Evolutionary conservation across 495 filamentous ascomycete genomes (phyloP).

Genomic region (Penicillium tannophilum): DNA sequence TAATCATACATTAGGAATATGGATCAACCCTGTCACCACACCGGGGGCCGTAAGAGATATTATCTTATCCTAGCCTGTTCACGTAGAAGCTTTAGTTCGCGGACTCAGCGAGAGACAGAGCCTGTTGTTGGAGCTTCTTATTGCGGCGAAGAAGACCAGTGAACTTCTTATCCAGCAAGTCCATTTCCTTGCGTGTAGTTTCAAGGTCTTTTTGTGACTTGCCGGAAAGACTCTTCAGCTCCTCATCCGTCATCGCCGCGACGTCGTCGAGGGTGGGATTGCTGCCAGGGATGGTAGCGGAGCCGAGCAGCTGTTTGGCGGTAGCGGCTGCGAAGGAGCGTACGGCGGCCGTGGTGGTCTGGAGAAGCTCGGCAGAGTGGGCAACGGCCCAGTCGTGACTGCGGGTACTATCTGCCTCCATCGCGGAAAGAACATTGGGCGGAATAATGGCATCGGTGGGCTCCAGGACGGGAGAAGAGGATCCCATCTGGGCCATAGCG

Average conservation of each 20-base stretch:
- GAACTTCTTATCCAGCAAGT: slow-evolving; percentile 49
- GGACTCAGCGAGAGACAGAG: slow-evolving; percentile 23
- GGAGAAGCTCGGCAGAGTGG: slow-evolving; percentile 46
- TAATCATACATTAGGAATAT: not conserved
- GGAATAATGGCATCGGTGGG: slow-evolving; percentile 30
- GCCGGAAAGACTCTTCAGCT: slow-evolving; percentile 39
- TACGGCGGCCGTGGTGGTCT: slow-evolving; percentile 46
- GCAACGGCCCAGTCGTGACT: slow-evolving; percentile 49
- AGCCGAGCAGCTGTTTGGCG: slow-evolving; percentile 46
- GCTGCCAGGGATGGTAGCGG: slow-evolving; percentile 33
- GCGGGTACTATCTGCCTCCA: slow-evolving; percentile 47
- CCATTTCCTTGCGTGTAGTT: slow-evolving; percentile 44
- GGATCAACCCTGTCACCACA: not conserved
- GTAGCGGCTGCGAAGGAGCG: slow-evolving; percentile 45
- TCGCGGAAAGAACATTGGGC: slow-evolving; percentile 46
- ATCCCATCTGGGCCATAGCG: slow-evolving; percentile 22
- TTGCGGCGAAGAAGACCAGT: slow-evolving; percentile 51
- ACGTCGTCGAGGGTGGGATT: slow-evolving; percentile 44
- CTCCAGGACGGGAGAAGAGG: slow-evolving; percentile 30
- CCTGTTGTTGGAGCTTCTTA: slow-evolving; percentile 49
- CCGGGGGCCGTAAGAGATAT: too few relatives aligned
- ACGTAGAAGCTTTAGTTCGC: not conserved
- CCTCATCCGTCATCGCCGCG: slow-evolving; percentile 44
- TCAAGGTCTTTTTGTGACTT: slow-evolving; percentile 48
- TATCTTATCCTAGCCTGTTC: not conserved